Conservation (phyloP, 202 grass and related monocot genomes). For the Carex arenaria region DNA sequence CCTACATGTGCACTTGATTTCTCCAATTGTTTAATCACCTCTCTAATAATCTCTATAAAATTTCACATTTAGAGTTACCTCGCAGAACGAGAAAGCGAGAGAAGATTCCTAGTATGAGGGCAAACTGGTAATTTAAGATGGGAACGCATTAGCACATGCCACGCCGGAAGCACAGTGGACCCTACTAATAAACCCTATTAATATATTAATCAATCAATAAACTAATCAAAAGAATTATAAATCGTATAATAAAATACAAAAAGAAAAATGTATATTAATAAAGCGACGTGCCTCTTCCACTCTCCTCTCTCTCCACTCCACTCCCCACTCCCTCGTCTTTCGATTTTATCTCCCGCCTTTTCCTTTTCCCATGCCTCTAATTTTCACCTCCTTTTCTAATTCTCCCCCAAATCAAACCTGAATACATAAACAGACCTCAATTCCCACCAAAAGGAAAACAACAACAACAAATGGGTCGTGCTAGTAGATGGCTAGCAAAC, state of each 20-base stretch:
- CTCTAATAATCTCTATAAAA: neutral
- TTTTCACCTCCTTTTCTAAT: conserved; percentile 30
- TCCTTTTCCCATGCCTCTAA: conserved; percentile 23
- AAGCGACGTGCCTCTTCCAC: neutral
- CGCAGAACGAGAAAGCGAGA: conserved; percentile 47
- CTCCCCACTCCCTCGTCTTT: conserved; percentile 15
- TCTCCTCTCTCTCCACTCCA: neutral
- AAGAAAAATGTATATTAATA: neutral
- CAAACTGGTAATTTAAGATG: neutral
- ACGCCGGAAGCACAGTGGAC: neutral
- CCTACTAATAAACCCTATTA: conserved; percentile 1
- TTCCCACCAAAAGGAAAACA: conserved; percentile 4
- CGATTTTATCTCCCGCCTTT: conserved; percentile 20
- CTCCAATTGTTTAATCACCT: neutral
- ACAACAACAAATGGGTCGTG: conserved; percentile 48
- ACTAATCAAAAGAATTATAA: conserved; percentile 2
- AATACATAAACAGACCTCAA: neutral
- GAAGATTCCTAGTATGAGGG: conserved; percentile 1
- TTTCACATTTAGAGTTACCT: conserved; percentile 24
- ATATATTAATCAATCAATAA: conserved; percentile 6
- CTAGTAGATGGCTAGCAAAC: conserved; percentile 64
- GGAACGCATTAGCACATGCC: neutral
- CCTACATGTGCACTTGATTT: neutral
- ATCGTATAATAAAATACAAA: neutral
- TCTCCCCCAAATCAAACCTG: neutral